These are phyloP conservation scores for Lipomyces sp. DNA, from an alignment of 805 yeast genomes.

Conservation along the genomic window DNA sequence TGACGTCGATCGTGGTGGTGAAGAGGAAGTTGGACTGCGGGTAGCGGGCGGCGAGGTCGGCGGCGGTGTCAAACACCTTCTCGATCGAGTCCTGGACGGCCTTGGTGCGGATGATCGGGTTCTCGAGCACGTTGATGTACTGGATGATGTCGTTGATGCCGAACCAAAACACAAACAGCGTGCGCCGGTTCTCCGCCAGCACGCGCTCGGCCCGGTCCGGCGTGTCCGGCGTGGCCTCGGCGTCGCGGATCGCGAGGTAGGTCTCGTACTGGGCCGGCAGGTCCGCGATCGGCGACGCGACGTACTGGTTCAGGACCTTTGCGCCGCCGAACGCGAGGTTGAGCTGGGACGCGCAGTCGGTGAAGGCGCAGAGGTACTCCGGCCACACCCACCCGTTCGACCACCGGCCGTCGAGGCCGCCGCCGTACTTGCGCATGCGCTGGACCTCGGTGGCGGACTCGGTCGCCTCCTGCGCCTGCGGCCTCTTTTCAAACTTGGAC, in stretches of 20 bases:
- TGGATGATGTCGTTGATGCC: constrained; percentile 26
- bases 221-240: not conserved
- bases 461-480: too few species aligned
- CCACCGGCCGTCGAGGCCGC: constrained; percentile 25
- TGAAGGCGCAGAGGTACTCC: constrained; percentile 17
- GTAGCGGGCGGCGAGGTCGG: constrained; percentile 3
- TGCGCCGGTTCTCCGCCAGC: constrained; percentile 8
- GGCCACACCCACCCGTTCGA: constrained; percentile 26
- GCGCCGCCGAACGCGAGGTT: constrained; percentile 28
- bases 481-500: too few species aligned
- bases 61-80: constrained; percentile 11
- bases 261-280: constrained; percentile 5
- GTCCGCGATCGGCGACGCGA: constrained; percentile 25
- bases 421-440: constrained; percentile 17
- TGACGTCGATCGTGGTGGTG: constrained; percentile 19
- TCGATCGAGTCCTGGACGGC: constrained; percentile 22
- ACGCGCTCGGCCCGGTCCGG: not conserved
- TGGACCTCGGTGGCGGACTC: not conserved
- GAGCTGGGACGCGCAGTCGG: constrained; percentile 10
- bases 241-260: constrained; percentile 6
- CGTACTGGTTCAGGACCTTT: constrained; percentile 19
- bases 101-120: constrained; percentile 1
- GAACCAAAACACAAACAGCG: constrained; percentile 18
- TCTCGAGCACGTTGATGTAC: constrained; percentile 7
- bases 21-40: constrained; percentile 25